Conservation (phyloP, 1,284 basidiomycete species). For the Coriolopsis trogii region DNA sequence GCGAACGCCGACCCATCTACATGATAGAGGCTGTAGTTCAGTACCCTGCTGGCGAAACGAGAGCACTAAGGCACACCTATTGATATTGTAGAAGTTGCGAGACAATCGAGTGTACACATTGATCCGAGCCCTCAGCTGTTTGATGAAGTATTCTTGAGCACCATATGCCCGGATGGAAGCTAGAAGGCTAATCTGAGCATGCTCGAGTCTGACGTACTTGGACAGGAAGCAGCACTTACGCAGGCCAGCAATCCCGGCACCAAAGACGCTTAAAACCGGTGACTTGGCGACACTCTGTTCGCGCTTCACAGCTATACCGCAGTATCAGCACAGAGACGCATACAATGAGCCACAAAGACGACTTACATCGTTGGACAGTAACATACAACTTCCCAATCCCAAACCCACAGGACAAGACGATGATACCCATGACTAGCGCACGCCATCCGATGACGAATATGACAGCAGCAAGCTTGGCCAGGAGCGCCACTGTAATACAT, state of each 20-base stretch:
- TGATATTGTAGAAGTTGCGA: slow-evolving; percentile 54
- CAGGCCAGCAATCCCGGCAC: slow-evolving; percentile 58
- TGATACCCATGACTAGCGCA: no score
- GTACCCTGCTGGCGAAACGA: slow-evolving; percentile 1
- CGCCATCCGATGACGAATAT: slow-evolving; percentile 47
- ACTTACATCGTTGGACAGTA: no score
- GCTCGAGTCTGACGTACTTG: no score
- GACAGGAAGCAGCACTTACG: no score
- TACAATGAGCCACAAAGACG: no score
- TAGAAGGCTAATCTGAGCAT: no score
- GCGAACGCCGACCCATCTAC: not conserved
- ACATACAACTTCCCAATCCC: no score
- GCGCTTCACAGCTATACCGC: no score
- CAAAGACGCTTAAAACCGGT: no score
- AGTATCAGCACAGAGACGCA: no score
- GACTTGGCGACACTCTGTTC: no score
- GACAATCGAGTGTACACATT: slow-evolving; percentile 48
- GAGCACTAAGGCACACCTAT: slow-evolving; percentile 39
- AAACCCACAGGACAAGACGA: no score
- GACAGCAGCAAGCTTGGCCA: slow-evolving; percentile 43
- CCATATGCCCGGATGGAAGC: slow-evolving; percentile 60
- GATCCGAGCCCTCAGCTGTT: slow-evolving; percentile 45
- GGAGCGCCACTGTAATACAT: slow-evolving; percentile 25
- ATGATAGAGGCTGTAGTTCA: not conserved
- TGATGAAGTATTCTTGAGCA: slow-evolving; percentile 47